These are phyloP conservation scores for Fusarium odoratissimum DNA, from an alignment of 2,329 filamentous ascomycete species.

Conservation along the genomic window DNA sequence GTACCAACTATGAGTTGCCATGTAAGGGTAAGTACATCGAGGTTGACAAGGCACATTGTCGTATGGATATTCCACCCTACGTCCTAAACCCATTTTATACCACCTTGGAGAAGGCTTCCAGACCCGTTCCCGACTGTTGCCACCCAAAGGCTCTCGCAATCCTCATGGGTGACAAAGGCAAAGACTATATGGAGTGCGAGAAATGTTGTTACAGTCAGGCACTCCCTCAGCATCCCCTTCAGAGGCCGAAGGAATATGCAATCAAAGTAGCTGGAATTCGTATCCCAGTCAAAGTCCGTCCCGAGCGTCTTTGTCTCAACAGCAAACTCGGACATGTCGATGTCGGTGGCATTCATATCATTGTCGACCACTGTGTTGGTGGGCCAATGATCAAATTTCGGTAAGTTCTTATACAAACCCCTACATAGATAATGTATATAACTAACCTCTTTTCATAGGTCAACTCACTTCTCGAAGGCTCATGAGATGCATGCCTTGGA, in stretches of 20 bases:
- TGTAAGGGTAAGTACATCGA: background rate
- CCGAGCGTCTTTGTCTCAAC: conserved; percentile 22
- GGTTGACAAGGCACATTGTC: background rate
- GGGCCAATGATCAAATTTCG: conserved; percentile 26
- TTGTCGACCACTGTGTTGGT: conserved; percentile 19
- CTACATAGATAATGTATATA: background rate
- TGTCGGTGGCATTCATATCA: conserved; percentile 28
- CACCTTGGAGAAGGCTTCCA: background rate
- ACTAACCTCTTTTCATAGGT: conserved; percentile 20
- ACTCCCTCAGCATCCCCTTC: background rate
- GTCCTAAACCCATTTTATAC: background rate
- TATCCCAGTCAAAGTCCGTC: conserved; percentile 18
- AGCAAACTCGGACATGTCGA: conserved; percentile 19
- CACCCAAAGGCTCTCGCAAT: conserved; percentile 16
- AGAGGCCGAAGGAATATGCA: background rate
- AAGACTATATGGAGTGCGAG: conserved; percentile 19
- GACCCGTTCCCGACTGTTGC: background rate
- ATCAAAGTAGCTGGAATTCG: conserved; percentile 4
- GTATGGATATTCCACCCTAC: background rate
- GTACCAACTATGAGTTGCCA: background rate
- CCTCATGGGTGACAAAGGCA: background rate
- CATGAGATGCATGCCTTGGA: conserved; percentile 21
- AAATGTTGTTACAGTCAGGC: conserved; percentile 9
- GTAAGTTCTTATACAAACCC: conserved; percentile 6
- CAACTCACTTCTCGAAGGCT: conserved; percentile 28